Percentiles rank a stretch among this genome's conserved stretches.
Conservation (phyloP, 192 early-diverging fungal genomes). For the Kappamyces sp. region DNA sequence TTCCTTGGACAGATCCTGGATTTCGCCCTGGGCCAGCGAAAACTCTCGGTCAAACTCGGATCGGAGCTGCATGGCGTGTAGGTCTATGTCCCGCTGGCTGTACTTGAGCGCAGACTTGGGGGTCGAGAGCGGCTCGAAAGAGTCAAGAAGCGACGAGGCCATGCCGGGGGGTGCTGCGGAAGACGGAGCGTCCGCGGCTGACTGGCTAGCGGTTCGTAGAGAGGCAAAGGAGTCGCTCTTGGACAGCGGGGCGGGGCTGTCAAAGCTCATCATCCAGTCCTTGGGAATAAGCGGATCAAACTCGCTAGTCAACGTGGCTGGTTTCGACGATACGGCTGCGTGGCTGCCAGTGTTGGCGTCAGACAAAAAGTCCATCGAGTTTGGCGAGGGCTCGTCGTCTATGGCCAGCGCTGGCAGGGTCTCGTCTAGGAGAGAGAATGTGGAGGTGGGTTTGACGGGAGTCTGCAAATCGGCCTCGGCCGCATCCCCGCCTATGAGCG, state of each 20-base stretch:
- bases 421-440: too few relatives aligned
- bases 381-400: too few relatives aligned
- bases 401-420: too few relatives aligned
- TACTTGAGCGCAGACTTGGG: conserved; percentile 22
- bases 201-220: neutral
- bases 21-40: conserved; percentile 33
- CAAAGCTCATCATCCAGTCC: conserved; percentile 16
- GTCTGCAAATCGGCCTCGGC: too few relatives aligned
- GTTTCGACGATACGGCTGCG: too few relatives aligned
- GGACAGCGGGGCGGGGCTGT: conserved; percentile 1
- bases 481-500: too few relatives aligned
- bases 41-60: conserved; percentile 40
- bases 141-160: neutral
- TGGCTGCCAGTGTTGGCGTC: too few relatives aligned
- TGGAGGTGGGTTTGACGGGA: too few relatives aligned
- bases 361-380: too few relatives aligned
- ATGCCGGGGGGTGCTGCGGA: neutral
- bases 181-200: neutral
- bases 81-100: conserved; percentile 31
- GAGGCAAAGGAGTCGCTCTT: neutral
- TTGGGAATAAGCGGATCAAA: conserved; percentile 9
- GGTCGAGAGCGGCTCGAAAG: conserved; percentile 4
- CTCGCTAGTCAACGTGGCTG: neutral
- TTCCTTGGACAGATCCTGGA: conserved; percentile 21
- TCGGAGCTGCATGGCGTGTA: conserved; percentile 11